Evolutionary conservation across 352 stramenopile genomes (phyloP).

Genomic region (Phytophthora pinifolia): DNA sequence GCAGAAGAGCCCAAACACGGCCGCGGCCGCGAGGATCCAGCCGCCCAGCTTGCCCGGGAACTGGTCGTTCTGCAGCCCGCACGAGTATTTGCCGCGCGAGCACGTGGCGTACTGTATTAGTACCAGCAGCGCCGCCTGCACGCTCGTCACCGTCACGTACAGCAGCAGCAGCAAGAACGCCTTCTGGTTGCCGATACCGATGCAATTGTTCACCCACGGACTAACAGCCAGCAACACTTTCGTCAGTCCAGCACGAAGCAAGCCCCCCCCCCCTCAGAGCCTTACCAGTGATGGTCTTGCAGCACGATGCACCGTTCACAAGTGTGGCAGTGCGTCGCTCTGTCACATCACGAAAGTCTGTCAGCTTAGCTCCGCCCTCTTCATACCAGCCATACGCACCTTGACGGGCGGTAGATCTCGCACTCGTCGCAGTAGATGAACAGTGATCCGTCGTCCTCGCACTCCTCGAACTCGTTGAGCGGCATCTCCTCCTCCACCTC

Average conservation of each 20-base stretch:
- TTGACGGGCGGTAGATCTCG: constrained; percentile 70
- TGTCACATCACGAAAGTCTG: constrained; percentile 17
- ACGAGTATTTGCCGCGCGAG: constrained; percentile 36
- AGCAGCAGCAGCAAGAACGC: constrained; percentile 80
- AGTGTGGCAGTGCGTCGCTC: constrained; percentile 75
- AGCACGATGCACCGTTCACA: constrained; percentile 79
- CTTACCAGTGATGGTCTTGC: constrained; percentile 84
- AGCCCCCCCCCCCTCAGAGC: not conserved
- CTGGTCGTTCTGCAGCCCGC: constrained; percentile 55
- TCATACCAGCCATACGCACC: constrained; percentile 29
- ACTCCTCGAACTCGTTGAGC: constrained; percentile 62
- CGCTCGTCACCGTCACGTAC: constrained; percentile 65
- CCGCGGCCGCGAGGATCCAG: constrained; percentile 63
- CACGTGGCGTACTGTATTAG: constrained; percentile 52
- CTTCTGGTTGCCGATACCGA: constrained; percentile 83
- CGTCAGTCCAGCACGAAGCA: constrained; percentile 1
- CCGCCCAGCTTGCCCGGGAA: constrained; percentile 64
- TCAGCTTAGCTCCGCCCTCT: not conserved
- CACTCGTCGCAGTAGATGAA: constrained; percentile 83
- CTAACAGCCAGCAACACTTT: constrained; percentile 28
- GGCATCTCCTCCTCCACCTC: constrained; percentile 66
- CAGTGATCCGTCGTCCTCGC: constrained; percentile 74
- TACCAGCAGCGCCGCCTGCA: constrained; percentile 61
- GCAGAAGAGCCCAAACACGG: constrained; percentile 78
- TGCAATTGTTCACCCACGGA: constrained; percentile 88